phyloP scores from a whole-genome alignment of 106 monocot genomes.

The Narthecium ossifragum region DNA sequence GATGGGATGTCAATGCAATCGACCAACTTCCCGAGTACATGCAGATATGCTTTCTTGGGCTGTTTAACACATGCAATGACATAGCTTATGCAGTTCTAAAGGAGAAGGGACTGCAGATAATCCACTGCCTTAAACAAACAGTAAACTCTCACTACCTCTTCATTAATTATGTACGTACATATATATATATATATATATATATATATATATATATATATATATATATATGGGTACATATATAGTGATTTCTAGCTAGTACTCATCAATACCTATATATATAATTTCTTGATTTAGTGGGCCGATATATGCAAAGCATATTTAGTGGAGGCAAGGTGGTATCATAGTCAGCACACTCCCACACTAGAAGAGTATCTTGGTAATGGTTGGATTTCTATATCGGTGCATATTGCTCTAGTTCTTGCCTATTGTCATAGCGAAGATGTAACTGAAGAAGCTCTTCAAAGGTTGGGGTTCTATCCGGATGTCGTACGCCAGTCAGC shows the following conservation, averaged over 20 bases:
- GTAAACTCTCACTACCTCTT: too few species aligned
- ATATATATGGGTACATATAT: neutral
- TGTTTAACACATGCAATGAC: constrained; percentile 22
- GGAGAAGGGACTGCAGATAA: constrained; percentile 18
- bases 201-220: constrained; percentile 3
- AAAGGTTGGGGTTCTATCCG: constrained; percentile 7
- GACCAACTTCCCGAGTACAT: constrained; percentile 40
- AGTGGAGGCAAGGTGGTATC: constrained; percentile 40
- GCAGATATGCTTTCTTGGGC: constrained; percentile 22
- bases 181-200: too few species aligned
- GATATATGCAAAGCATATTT: constrained; percentile 41
- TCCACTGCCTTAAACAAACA: constrained; percentile 15
- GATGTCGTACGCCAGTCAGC: constrained; percentile 22
- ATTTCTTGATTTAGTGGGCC: constrained; percentile 44
- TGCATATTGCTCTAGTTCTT: constrained; percentile 20
- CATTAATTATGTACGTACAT: too few species aligned
- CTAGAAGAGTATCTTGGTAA: constrained; percentile 34
- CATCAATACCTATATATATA: too few species aligned
- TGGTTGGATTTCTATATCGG: constrained; percentile 25
- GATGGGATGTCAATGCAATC: constrained; percentile 32
- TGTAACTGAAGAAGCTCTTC: constrained; percentile 9
- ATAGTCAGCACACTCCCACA: constrained; percentile 16
- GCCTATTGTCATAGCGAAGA: constrained; percentile 5
- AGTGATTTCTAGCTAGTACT: neutral
- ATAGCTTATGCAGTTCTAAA: constrained; percentile 7